Evolutionary conservation across 2,329 filamentous ascomycete genomes (phyloP), one percentile per base, ranked within the genome.

Genomic region (Pseudogymnoascus sp.): DNA sequence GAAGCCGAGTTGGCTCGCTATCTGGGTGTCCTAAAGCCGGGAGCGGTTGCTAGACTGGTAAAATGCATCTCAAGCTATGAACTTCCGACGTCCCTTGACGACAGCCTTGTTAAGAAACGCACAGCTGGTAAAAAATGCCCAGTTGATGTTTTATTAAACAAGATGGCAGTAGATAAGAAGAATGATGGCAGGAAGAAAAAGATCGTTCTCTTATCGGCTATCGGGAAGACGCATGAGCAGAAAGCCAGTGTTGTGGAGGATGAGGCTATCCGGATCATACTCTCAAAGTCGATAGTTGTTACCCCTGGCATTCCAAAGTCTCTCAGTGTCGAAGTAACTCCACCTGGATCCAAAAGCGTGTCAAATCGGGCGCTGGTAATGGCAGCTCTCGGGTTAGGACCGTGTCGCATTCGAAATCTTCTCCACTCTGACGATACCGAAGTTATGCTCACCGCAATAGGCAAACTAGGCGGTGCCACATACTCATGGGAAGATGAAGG

Each of bases 141-240:
- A 0, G 90, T 97, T 2, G 90, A 97, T 68, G 83, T 89, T 36
- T 77, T 99, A 60, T 82, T 99, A 62, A 83, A 88, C 67, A 96
- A 96, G 73, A 99, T 99, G 94, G 92, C 89, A 0, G 89, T 99
- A 7, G 94, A 99, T 77, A 99, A 99, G 83, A 99, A 99, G 80
- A 99, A 99, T 67, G 90, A 96, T 49, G 94, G 94, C 1, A 84
- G 84, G 64, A 92, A 93, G 75, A 99, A 99, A 81, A 97, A 96
- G 77, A 89, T 99, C 66, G 93, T 97, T 5, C 83, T 99, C 6
- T 81, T 99, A 9, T 92, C 92, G 0, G 89, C 89, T 11, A 96
- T 99, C 72, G 94, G 94, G 63, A 85, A 88, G 70, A 95, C 92
- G 0, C 78, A 93, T 71, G 94, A 99, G 77, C 88, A 86, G 62